Evolutionary conservation across 371 early-diverging fungal species (phyloP).

Genomic region (Mucor circinelloides): DNA sequence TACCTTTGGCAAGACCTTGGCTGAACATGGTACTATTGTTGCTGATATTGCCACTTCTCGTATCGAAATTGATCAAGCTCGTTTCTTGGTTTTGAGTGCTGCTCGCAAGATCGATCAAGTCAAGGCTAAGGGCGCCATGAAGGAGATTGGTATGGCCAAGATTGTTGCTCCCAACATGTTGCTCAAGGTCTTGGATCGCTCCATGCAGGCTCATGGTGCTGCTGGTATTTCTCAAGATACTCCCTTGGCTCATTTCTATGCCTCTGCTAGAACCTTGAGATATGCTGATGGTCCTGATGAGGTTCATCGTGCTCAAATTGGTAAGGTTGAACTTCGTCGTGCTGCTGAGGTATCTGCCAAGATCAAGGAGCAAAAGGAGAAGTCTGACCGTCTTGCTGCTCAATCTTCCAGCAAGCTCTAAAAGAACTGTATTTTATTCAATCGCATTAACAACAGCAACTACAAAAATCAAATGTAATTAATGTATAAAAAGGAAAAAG

Average conservation of each 20-base stretch:
- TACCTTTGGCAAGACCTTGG: conserved; percentile 85
- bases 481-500: background rate
- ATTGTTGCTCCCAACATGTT: conserved; percentile 78
- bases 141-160: conserved; percentile 96
- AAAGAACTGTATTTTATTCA: background rate
- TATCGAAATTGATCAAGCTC: conserved; percentile 88
- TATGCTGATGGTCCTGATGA: conserved; percentile 83
- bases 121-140: conserved; percentile 86
- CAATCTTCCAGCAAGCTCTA: conserved; percentile 17
- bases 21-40: conserved; percentile 80
- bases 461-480: background rate
- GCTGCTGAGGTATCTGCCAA: conserved; percentile 37
- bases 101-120: conserved; percentile 87
- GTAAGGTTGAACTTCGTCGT: conserved; percentile 52
- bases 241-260: conserved; percentile 85
- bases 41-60: conserved; percentile 84
- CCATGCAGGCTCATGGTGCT: conserved; percentile 94
- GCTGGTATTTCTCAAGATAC: conserved; percentile 88
- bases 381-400: conserved; percentile 25
- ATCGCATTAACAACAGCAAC: background rate
- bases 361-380: conserved; percentile 40
- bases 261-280: conserved; percentile 81
- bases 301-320: conserved; percentile 42
- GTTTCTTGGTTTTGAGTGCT: conserved; percentile 88
- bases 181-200: conserved; percentile 76